Evolutionary conservation across 108 stramenopile genomes (phyloP), one percentile per base, ranked within the genome.

Genomic region (Nannochloropsis oceanica): DNA sequence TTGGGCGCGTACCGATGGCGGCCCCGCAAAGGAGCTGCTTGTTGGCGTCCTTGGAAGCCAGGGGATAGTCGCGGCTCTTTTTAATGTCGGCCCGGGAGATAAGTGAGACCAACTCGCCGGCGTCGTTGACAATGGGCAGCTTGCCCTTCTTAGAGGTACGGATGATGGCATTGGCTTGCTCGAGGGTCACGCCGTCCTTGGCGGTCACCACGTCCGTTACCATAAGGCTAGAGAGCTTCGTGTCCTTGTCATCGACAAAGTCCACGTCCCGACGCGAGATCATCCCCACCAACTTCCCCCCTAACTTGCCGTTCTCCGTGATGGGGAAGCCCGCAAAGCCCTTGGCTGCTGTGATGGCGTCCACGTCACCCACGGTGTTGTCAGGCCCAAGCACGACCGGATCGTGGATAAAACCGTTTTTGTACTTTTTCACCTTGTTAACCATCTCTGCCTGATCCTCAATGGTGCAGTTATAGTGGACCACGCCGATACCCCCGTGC

Each of bases 391-490:
- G 92, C 86, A 97, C 98, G 44, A 97, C 88, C 43, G 99, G 99
- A 85, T 98, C 97, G 24, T 95, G 95, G 89, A 99, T 99, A 93
- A 99, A 99, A 27, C 99, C 99, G 88, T 99, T 99, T 91, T 99
- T 98, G 92, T 93, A 99, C 59, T 94, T 93, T 91, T 99, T 99
- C 44, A 99, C 99, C 83, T 92, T 94, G 42, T 44, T 73, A 27
- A 88, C 87, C 84, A 84, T 82, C 84, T 88, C 46, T 11, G 96
- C 99, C 91, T 99, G 98, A 42, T 96, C 96, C 85, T 96, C 94
- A 11, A 93, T 82, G 43, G 90, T 92, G 91, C 96, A 93, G 93
- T 99, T 99, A 86, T 98, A 99, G 88, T 99, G 99, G 84, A 99
- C 98, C 89, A 99, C 95, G 43, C 99, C 99, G 80, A 99, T 97